Evolutionary conservation across 306 rosid species (phyloP).

Genomic region (Mimosa pudica): DNA sequence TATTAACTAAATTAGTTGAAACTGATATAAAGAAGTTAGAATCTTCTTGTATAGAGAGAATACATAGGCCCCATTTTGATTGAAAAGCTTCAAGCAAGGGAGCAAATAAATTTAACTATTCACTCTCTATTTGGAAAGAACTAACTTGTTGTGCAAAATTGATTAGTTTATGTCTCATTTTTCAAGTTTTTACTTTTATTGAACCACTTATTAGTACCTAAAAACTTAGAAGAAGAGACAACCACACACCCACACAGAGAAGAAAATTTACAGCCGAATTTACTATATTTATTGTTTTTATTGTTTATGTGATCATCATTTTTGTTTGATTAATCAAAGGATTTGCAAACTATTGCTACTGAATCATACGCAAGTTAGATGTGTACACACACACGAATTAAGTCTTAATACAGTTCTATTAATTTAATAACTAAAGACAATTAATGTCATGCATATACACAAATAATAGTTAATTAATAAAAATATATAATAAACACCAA

Average conservation of each 20-base stretch:
- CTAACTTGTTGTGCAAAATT: neutral
- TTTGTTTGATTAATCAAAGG: neutral
- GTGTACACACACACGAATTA: neutral
- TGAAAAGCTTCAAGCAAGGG: neutral
- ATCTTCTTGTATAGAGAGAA: slow-evolving; percentile 3
- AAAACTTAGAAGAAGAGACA: neutral
- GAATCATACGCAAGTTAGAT: neutral
- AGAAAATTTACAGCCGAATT: neutral
- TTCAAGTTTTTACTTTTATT: neutral
- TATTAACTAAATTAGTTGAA: slow-evolving; percentile 13
- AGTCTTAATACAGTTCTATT: neutral
- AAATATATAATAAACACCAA: neutral
- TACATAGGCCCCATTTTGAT: slow-evolving; percentile 3
- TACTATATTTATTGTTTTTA: neutral
- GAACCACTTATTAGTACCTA: neutral
- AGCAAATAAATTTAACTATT: neutral
- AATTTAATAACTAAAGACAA: neutral
- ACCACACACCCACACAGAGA: too few relatives aligned
- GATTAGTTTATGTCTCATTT: neutral
- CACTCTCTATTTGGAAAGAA: neutral
- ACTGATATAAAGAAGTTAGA: neutral
- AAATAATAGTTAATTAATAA: neutral
- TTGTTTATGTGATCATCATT: neutral
- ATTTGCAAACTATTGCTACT: neutral
- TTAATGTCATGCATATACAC: neutral